Evolutionary conservation across 352 stramenopile species (phyloP), one percentile per base, ranked within the genome.

Genomic region (Globisporangium cystogenes): DNA sequence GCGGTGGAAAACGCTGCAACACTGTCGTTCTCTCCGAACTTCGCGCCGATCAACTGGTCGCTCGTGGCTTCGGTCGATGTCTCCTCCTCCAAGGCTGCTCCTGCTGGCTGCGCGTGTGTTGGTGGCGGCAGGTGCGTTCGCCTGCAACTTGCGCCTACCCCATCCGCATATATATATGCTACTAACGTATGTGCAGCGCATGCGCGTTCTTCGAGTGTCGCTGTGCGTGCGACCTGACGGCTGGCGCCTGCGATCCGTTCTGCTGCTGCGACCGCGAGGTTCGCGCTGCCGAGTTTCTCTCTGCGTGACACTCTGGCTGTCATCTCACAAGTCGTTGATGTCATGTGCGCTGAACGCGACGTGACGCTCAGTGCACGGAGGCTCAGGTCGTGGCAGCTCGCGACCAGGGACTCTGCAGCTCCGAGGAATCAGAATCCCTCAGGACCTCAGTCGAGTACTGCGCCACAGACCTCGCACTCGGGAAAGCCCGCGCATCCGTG

Each of bases 191-290:
- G n/a, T 14, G n/a, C 21, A 48, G 24, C 20, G 48, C 16, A 7
- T 81, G 70, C 24, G 15, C 40, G 24, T 77, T 66, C 63, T 82
- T 74, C 33, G 65, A 78, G 27, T 82, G 68, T 29, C 24, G 47
- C 31, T 82, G 71, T 41, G 53, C 61, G 29, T 82, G 71, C 45
- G 71, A 82, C 24, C 46, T 82, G 49, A 82, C 71, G 7, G 71
- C 71, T 8, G 68, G 68, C 0, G 63, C 60, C 0, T 82, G 71
- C 16, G 71, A 82, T 48, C 48, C 68, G 11, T 68, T 78, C 50
- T 82, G 68, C 63, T 82, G 71, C 66, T 82, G 71, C 26, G 71
- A 82, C 18, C 40, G 24, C 7, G 71, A 82, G 62, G 70, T 76
- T 27, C 1, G 21, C 15, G 31, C 10, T 39, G 14, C 12, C 18